Base-by-base conservation (phyloP, 768 basidiomycete species). In the Podaxis sp. region DNA sequence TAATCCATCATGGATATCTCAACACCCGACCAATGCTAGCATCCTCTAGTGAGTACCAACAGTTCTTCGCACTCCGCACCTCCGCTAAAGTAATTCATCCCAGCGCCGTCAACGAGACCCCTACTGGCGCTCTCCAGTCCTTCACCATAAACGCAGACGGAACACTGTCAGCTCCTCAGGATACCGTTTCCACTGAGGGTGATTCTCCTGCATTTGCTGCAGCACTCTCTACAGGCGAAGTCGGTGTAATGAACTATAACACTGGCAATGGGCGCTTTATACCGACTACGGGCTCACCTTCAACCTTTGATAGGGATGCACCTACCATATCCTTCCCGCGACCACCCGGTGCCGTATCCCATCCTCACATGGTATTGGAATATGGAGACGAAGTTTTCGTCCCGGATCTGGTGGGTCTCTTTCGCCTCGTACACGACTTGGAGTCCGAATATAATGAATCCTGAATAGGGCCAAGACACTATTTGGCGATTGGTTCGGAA, bases 321-420 rank as follows among this genome's bases (percentile, higher is more conserved):
- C 70, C 77, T 1, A 66, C 79, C 12, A 81, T 87, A 70, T 79
- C 79, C 12, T 90, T 90, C 76, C 83, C 87, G 13, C 73, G 72
- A 0, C 72, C 73, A 0, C 64, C 72, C 2, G 73, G 79, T n/a
- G 73, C 67, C 11, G 75, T 76, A 6, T 86, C 88, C 1, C 82
- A 88, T 70, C 88, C 89, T 11, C 89, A 90, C 69, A 86, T 87
- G 86, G 78, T 81, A 0, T 71, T 86, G 33, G 79, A 87, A 72
- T 76, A 84, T 67, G 75, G 76, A 4, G 68, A 68, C 7, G 88
- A 90, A 66, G 68, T 91, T 8, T 79, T 90, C 65, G 76, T 90
- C 7, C 82, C 88, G 0, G 89, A 89, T 73, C 75, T 89, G 70
- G 88, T 88, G 58, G 57, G 81, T 70, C 2, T 33, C 22, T 51